phyloP scores from a whole-genome alignment of 1,284 basidiomycete genomes.

The Singerocomus inundabilis region DNA sequence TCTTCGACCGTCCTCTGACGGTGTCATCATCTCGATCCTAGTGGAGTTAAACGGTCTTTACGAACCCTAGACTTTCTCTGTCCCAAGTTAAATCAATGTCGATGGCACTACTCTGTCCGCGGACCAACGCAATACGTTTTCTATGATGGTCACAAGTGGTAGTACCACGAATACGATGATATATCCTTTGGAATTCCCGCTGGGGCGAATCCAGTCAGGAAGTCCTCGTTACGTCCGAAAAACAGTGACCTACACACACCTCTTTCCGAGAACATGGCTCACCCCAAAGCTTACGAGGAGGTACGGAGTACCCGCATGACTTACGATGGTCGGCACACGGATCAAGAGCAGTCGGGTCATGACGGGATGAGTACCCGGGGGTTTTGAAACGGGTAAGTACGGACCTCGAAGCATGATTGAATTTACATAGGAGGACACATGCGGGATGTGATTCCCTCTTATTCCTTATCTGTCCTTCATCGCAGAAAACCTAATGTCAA shows the following conservation, averaged over 20 bases:
- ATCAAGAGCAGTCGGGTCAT: constrained; percentile 2
- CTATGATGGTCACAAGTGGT: neutral
- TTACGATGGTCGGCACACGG: neutral
- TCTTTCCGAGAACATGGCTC: neutral
- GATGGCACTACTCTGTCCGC: too few relatives aligned
- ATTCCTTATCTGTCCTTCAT: constrained; percentile 6
- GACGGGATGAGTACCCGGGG: constrained; percentile 5
- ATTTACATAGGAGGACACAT: neutral
- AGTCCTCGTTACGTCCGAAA: neutral
- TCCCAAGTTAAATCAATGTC: too few relatives aligned
- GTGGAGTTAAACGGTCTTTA: neutral
- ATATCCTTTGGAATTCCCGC: neutral
- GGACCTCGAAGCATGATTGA: neutral
- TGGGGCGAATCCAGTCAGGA: neutral
- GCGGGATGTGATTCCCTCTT: neutral
- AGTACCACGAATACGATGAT: neutral
- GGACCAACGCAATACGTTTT: constrained; percentile 10
- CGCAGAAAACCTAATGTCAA: constrained; percentile 3
- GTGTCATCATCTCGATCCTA: constrained; percentile 1
- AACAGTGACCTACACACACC: neutral
- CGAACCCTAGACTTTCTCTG: neutral
- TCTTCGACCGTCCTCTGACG: neutral
- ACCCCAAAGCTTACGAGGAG: neutral
- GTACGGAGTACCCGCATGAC: neutral
- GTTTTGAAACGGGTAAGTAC: neutral